Conservation (phyloP, 306 rosid species). For the Ormosia emarginata region DNA sequence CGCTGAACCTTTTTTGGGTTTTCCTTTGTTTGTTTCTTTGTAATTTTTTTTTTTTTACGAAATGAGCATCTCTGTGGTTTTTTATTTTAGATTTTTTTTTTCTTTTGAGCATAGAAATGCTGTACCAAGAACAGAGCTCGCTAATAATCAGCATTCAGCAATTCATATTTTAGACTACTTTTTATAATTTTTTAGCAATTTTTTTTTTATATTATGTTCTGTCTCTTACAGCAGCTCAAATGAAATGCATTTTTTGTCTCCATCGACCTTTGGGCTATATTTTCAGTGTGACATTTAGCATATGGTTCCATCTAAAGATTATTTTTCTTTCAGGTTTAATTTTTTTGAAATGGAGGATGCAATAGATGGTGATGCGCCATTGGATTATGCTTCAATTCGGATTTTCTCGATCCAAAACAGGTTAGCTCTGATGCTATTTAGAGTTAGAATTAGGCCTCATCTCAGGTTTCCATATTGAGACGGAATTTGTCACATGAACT, state of each 20-base stretch:
- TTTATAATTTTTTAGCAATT: background rate
- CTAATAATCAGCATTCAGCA: background rate
- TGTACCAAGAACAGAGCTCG: background rate
- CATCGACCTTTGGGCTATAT: background rate
- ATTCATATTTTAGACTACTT: background rate
- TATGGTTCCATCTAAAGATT: background rate
- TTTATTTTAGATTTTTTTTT: background rate
- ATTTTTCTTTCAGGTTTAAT: slow-evolving; percentile 32
- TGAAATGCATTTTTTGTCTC: background rate
- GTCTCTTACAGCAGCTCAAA: background rate
- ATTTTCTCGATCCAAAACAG: slow-evolving; percentile 73
- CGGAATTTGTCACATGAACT: background rate
- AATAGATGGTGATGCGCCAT: slow-evolving; percentile 41
- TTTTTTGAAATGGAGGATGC: slow-evolving; percentile 58
- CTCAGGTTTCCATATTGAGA: slow-evolving; percentile 1
- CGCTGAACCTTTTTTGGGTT: background rate
- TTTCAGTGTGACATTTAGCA: background rate
- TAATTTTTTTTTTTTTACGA: background rate
- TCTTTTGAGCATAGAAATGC: background rate
- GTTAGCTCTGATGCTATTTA: slow-evolving; percentile 29
- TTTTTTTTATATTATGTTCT: background rate
- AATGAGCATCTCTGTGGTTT: background rate
- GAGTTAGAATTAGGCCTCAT: slow-evolving; percentile 8
- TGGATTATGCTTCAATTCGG: slow-evolving; percentile 68
- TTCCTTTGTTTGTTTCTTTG: background rate